Evolutionary conservation across 2,329 filamentous ascomycete species (phyloP).

Genomic region (Colletotrichum agaves): DNA sequence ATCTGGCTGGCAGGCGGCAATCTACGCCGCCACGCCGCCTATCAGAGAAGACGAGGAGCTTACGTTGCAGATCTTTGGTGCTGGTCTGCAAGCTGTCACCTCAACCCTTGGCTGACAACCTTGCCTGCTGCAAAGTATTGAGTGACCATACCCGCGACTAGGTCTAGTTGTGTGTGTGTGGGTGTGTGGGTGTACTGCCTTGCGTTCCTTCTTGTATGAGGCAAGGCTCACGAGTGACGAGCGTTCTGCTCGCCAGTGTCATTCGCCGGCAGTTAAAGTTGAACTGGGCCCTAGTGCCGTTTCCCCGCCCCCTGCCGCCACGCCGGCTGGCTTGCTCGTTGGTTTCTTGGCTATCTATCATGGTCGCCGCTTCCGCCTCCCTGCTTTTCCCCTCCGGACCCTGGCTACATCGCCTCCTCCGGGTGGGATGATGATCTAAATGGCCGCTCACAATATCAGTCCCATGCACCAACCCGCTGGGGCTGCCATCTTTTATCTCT

Average conservation of each 20-base stretch:
- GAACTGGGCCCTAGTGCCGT: constrained; percentile 7
- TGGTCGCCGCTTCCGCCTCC: constrained; percentile 7
- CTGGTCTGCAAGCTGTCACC: neutral
- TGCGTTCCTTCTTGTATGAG: too few species aligned
- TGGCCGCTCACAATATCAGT: constrained; percentile 7
- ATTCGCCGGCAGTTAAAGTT: constrained; percentile 14
- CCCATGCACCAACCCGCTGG: neutral
- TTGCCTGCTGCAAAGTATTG: neutral
- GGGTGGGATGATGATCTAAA: constrained; percentile 13
- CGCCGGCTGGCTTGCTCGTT: constrained; percentile 14
- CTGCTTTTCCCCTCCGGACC: constrained; percentile 8
- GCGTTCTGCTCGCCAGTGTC: too few species aligned
- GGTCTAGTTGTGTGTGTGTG: too few species aligned
- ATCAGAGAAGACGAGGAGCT: neutral
- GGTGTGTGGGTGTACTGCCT: too few species aligned
- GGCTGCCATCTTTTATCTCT: neutral
- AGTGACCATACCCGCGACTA: neutral
- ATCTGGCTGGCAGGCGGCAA: neutral
- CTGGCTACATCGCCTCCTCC: neutral
- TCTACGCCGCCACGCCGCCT: neutral
- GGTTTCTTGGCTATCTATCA: constrained; percentile 13
- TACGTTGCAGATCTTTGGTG: constrained; percentile 8
- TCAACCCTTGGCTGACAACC: constrained; percentile 1
- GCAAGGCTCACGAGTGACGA: too few species aligned
- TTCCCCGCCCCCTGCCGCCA: constrained; percentile 23